phyloP scores from a whole-genome alignment of 306 rosid genomes.

The Crataegus laevigata region DNA sequence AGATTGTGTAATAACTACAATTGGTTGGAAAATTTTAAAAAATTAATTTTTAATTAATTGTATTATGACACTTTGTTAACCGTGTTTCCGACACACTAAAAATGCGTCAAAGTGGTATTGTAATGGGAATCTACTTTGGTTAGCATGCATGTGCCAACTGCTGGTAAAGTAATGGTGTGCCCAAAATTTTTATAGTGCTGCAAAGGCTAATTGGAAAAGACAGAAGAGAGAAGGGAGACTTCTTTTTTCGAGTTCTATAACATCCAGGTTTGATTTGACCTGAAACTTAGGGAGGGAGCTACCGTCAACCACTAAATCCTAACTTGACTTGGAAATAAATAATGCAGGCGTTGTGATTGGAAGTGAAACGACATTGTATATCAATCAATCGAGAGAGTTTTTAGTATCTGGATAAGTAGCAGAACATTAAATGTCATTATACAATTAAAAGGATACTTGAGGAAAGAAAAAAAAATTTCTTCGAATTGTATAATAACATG shows the following conservation, averaged over 20 bases:
- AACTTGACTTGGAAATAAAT: constrained; percentile 24
- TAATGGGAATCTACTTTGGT: neutral
- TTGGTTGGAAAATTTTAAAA: no score
- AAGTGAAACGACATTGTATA: constrained; percentile 13
- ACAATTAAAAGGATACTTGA: no score
- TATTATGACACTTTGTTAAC: accelerated
- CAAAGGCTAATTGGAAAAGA: neutral
- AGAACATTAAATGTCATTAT: no score
- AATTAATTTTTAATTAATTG: no score
- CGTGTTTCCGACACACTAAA: no score
- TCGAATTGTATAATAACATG: no score
- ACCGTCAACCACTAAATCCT: constrained; percentile 14
- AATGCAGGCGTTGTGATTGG: constrained; percentile 10
- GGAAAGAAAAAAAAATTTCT: no score
- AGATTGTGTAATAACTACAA: neutral
- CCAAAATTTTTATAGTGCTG: neutral
- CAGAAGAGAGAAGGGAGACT: neutral
- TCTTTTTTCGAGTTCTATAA: neutral
- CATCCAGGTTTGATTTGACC: neutral
- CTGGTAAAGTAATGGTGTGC: constrained; percentile 2
- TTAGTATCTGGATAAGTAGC: no score
- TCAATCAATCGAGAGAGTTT: neutral
- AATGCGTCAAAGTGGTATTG: neutral
- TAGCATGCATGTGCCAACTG: neutral
- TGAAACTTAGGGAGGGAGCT: neutral